A percentile compares a stretch with the other conserved stretches of the same genome.
These are phyloP conservation scores for Mortierella antarctica DNA, from an alignment of 192 early-diverging fungal species.

Conservation along the genomic window DNA sequence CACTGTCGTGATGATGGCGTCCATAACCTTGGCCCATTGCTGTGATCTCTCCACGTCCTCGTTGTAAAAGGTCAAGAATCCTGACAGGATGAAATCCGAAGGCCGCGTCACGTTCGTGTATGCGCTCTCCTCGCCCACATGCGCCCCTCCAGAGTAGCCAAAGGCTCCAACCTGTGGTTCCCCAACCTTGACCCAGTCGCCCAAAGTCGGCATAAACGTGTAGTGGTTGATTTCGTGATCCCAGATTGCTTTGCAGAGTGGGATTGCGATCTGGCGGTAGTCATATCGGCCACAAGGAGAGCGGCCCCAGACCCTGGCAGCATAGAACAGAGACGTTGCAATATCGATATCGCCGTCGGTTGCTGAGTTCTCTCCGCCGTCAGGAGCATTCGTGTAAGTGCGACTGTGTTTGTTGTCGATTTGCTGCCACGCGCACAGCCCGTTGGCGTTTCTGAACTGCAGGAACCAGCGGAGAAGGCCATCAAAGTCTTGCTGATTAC, in stretches of 20 bases:
- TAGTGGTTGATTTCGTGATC: slow-evolving; percentile 61
- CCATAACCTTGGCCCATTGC: slow-evolving; percentile 58
- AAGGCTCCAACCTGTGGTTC: slow-evolving; percentile 8
- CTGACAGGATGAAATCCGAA: slow-evolving; percentile 64
- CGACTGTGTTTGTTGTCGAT: slow-evolving; percentile 48
- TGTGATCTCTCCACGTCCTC: slow-evolving; percentile 57
- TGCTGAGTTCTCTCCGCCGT: slow-evolving; percentile 63
- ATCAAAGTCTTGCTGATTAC: slow-evolving; percentile 66
- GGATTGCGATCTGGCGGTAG: slow-evolving; percentile 55
- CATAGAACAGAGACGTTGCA: slow-evolving; percentile 63
- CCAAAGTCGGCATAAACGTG: slow-evolving; percentile 62
- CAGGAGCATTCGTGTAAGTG: slow-evolving; percentile 53
- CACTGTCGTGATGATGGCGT: slow-evolving; percentile 54
- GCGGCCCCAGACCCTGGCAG: slow-evolving; percentile 57
- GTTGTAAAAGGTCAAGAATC: slow-evolving; percentile 61
- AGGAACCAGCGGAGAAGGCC: slow-evolving; percentile 63
- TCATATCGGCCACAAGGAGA: slow-evolving; percentile 50
- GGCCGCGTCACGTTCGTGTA: slow-evolving; percentile 60
- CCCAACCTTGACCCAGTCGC: slow-evolving; percentile 60
- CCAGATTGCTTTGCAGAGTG: slow-evolving; percentile 58
- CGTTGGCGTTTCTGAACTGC: slow-evolving; percentile 58
- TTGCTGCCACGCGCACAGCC: slow-evolving; percentile 63
- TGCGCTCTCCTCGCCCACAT: slow-evolving; percentile 53
- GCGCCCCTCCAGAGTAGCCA: slow-evolving; percentile 33
- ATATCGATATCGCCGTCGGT: slow-evolving; percentile 69